Base-by-base conservation (phyloP, 2,329 filamentous ascomycete genomes). In the Aspergillus chevalieri region DNA sequence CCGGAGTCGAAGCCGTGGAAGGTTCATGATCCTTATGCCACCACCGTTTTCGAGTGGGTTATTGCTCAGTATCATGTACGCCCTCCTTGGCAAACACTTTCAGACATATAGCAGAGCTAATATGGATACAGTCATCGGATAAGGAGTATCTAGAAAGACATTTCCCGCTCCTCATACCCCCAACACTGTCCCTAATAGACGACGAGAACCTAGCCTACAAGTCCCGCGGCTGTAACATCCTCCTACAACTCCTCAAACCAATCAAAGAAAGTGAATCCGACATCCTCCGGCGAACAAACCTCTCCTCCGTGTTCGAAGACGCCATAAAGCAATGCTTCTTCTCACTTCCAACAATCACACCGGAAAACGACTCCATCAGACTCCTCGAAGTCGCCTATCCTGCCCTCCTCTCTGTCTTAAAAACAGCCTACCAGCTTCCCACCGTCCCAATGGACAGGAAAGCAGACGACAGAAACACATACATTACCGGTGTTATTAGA, bases 271-370 rank as follows among this genome's bases (percentile, higher is more conserved):
- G 64, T 47, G 59, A 62, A 47, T 72, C 68, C 3, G 65, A 69
- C 43, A 71, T 75, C 14, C 62, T 75, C 6, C 58, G 57, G 15
- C 65, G 69, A 19, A 74, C 70, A 6, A 74, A 74, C 47, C 62
- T 76, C 14, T 66, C 65, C 22, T 71, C 72, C 2, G 72, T 75
- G 47, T 75, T 75, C 51, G 64, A 71, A 58, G 71, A 74, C 39
- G 72, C 72, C 21, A 54, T 76, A 30, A 64, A 60, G 14, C 87
- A 89, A 0, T 82, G 84, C 33, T 77, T 95, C n/a, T 77, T 85
- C 6, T 87, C 83, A 59, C 76, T 95, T 5, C 91, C 92, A 0
- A 82, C 78, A 10, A 73, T 95, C 39, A 95, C 89, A 0, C 83
- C 87, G 0, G 85, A 88, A 60, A 64, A 76, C 0, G 86, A 93